A percentile compares a stretch with the other conserved stretches of the same genome.
These are phyloP conservation scores for Xylariales sp. DNA, from an alignment of 2,329 filamentous ascomycete species.

Conservation along the genomic window DNA sequence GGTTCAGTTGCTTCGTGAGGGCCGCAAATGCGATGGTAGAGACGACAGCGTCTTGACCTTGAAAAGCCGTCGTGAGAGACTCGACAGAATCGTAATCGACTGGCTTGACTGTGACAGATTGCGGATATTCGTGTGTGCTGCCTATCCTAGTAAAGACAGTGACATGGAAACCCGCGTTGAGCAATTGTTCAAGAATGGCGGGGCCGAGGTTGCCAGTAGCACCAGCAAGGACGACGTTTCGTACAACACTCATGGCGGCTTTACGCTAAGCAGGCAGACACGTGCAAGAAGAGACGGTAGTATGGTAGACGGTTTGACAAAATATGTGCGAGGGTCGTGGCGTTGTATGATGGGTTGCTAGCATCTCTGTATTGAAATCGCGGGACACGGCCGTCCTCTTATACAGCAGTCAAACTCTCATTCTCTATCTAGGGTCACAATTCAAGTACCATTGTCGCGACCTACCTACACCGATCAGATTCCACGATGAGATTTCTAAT, in stretches of 20 bases:
- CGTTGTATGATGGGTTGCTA: slow-evolving; percentile 4
- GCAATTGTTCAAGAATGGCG: slow-evolving; percentile 53
- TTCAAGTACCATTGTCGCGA: background rate
- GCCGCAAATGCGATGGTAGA: slow-evolving; percentile 55
- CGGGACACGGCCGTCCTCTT: background rate
- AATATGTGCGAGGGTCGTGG: background rate
- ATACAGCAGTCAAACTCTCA: background rate
- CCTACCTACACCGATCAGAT: background rate
- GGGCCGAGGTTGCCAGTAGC: slow-evolving; percentile 53
- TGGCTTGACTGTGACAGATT: slow-evolving; percentile 56
- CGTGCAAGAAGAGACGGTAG: background rate
- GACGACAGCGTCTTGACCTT: slow-evolving; percentile 69
- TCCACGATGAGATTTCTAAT: background rate
- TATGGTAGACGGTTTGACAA: background rate
- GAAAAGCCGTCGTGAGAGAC: slow-evolving; percentile 61
- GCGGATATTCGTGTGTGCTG: slow-evolving; percentile 52
- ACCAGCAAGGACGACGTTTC: slow-evolving; percentile 39
- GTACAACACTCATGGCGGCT: slow-evolving; percentile 35
- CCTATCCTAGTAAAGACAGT: slow-evolving; percentile 65
- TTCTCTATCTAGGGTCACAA: background rate
- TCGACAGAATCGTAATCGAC: slow-evolving; percentile 61
- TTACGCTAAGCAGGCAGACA: background rate
- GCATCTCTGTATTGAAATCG: background rate
- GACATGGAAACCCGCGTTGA: slow-evolving; percentile 59
- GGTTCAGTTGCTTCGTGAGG: slow-evolving; percentile 54